Base-by-base conservation (phyloP, 345 rosid species). In the Euphorbia lathyris region DNA sequence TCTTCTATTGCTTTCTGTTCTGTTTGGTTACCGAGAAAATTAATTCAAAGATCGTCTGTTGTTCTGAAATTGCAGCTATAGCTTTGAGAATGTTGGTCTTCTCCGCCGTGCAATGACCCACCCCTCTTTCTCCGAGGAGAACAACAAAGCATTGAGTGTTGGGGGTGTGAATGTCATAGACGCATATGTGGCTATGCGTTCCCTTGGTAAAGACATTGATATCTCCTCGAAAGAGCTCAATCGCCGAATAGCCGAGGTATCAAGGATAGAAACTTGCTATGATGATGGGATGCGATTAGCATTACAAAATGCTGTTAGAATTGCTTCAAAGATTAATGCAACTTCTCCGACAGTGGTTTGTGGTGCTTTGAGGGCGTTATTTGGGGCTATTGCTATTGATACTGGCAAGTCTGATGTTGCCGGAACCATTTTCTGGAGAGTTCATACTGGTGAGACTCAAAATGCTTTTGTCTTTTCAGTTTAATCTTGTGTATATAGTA, bases 51-150 rank as follows among this genome's bases (percentile, higher is more conserved):
- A 5, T 71, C 74, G 45, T 1, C 36, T 58, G 20, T 53, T 25
- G 45, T 67, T 10, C 55, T 75, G 48, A 38, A 42, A 48, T 27
- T 78, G 71, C 80, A 90, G 92, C 38, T 90, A 86, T 65, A 57
- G 63, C 30, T 90, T 87, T 78, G 47, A 48, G 65, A 79, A 75
- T 53, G 62, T 78, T 59, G 79, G 79, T 52, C 79, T 86, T 72
- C 90, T 90, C 59, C 79, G 86, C 40, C 91, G 85, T 4, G 90
- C 96, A 1, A 83, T 90, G 93, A 86, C 93, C 38, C 96, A 87
- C 22, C 57, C 84, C 56, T 90, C 93, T 12, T 90, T 82, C 78
- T 87, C 93, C 1, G 71, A 77, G 69, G 93, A 90, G 77, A 90
- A 79, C 81, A 90, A 86, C 76, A 82, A 57, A 79, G 96, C 89